Base-by-base conservation (phyloP, 495 filamentous ascomycete genomes). In the Tricharina praecox region DNA sequence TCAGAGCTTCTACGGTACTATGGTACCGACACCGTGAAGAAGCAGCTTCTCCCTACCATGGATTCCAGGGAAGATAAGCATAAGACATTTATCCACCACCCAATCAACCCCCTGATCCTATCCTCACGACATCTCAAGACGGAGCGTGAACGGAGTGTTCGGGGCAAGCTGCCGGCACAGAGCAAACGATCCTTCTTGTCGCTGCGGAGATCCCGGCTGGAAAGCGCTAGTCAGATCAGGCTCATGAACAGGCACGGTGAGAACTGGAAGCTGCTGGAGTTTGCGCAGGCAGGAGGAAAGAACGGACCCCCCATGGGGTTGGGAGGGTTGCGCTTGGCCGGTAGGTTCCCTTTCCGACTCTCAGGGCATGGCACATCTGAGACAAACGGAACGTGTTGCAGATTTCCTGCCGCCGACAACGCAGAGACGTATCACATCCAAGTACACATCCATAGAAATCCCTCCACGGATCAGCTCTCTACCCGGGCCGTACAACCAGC, bases 201-300 rank as follows among this genome's bases (percentile, higher is more conserved):
- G 7, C 40, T 43, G 13, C 19, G 40, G 11, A 26, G 26, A 25
- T 24, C 40, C 7, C 8, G 40, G 40, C 40, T 43, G 13, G 24
- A 11, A 13, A 43, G 40, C 18, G 19, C 21, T 5, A 43, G 40
- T 18, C 11, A 20, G 24, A 43, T 43, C 21, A 19, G 40, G 13
- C 13, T 25, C 20, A 16, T 43, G 10, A 43, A 43, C 24, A 43
- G 40, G 18, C 5, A 43, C 10, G 40, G 40, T 19, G 20, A 26
- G 8, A 26, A 43, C 23, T 43, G 40, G 40, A 43, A 43, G 40
- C 20, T 43, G 23, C 23, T 43, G 21, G 40, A 43, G 23, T 43
- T 43, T 18, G n/a, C n/a, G n/a, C n/a, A n/a, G n/a, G n/a, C n/a
- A n/a, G n/a, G n/a, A n/a, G n/a, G n/a, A n/a, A n/a, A n/a, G n/a